These are phyloP conservation scores for Aureobasidium uvarum DNA, from an alignment of 2,329 filamentous ascomycete species.

Conservation along the genomic window DNA sequence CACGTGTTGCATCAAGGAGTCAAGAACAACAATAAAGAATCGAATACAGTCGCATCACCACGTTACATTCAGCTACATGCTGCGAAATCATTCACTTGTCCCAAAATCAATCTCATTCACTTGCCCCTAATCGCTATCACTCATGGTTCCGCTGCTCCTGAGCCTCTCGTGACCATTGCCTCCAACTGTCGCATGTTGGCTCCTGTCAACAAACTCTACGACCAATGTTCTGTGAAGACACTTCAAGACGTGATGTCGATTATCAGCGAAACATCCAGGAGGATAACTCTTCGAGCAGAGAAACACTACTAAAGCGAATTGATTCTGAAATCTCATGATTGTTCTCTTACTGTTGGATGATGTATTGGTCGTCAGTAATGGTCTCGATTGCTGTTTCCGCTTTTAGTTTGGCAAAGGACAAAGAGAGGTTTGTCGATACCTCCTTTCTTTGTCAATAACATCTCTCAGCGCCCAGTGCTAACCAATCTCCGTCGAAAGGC, in stretches of 20 bases:
- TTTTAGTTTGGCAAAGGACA: background rate
- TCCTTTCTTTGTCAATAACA: background rate
- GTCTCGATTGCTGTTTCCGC: background rate
- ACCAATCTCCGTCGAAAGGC: background rate
- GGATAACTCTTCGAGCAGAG: no score
- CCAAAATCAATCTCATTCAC: background rate
- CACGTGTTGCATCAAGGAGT: background rate
- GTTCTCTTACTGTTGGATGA: no score
- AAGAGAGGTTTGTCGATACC: background rate
- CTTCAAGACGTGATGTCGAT: no score
- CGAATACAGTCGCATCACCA: background rate
- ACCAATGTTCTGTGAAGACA: no score
- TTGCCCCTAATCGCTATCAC: background rate
- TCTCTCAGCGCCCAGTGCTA: background rate
- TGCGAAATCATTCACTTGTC: background rate
- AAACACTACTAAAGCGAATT: no score
- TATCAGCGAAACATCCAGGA: no score
- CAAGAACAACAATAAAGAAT: background rate
- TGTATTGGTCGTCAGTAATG: background rate
- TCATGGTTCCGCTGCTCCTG: no score
- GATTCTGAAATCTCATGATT: no score
- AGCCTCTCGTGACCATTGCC: no score
- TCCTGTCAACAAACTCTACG: no score
- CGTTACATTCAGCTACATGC: background rate
- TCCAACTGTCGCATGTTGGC: no score